A percentile compares a stretch with the other conserved stretches of the same genome.
Conservation (phyloP, 331 rosid genomes). For the Malus hybrid region DNA sequence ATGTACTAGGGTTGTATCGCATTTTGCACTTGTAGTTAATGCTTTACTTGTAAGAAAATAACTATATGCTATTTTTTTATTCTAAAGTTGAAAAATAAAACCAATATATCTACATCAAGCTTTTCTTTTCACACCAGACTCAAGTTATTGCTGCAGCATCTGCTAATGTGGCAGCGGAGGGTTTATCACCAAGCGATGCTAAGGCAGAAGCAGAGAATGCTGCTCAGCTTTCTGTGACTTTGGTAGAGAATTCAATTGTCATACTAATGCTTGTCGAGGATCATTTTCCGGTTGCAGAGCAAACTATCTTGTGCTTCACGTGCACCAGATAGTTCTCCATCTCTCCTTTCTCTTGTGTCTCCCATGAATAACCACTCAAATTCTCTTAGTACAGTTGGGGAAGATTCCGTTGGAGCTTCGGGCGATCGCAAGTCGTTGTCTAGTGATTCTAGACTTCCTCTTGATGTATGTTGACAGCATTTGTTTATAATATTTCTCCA, state of each 20-base stretch:
- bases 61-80: not conserved
- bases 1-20: not conserved
- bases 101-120: slow-evolving; percentile 27
- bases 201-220: slow-evolving; percentile 92
- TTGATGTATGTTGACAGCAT: slow-evolving; percentile 55
- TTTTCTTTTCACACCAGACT: slow-evolving; percentile 61
- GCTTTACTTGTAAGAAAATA: not conserved
- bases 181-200: slow-evolving; percentile 72
- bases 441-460: slow-evolving; percentile 59
- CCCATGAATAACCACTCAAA: slow-evolving; percentile 42
- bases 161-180: slow-evolving; percentile 95
- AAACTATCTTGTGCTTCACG: slow-evolving; percentile 53
- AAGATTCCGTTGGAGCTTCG: slow-evolving; percentile 36
- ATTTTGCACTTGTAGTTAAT: not conserved
- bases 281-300: slow-evolving; percentile 84
- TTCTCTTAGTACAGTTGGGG: slow-evolving; percentile 21
- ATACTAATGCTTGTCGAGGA: slow-evolving; percentile 99
- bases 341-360: slow-evolving; percentile 68
- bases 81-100: slow-evolving; percentile 7
- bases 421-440: slow-evolving; percentile 41
- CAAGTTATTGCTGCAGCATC: slow-evolving; percentile 94
- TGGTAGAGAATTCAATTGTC: slow-evolving; percentile 95
- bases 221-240: slow-evolving; percentile 86
- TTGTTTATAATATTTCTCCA: not conserved
- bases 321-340: slow-evolving; percentile 51